phyloP scores from a whole-genome alignment of 164 flowering plant genomes.

The Cinnamomum chago region DNA sequence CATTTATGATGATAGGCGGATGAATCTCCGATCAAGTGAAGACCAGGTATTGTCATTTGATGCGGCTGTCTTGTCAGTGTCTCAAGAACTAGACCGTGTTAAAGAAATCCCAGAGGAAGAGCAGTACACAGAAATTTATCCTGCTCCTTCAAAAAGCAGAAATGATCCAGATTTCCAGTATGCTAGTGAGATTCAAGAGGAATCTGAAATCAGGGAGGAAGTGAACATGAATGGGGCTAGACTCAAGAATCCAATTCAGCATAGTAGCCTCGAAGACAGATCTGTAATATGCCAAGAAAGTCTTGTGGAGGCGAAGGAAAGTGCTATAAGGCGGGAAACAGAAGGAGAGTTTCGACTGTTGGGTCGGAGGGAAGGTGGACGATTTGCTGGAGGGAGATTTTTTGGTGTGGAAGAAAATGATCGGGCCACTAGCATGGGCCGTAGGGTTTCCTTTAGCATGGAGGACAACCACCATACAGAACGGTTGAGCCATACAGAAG shows the following conservation, averaged over 20 bases:
- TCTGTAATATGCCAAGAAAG: slow-evolving; percentile 40
- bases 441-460: slow-evolving; percentile 74
- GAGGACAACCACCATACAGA: slow-evolving; percentile 50
- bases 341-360: slow-evolving; percentile 92
- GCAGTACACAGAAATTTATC: slow-evolving; percentile 17
- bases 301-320: slow-evolving; percentile 21
- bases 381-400: slow-evolving; percentile 59
- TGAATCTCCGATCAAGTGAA: slow-evolving; percentile 21
- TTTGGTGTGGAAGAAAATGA: slow-evolving; percentile 72
- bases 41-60: slow-evolving; percentile 52
- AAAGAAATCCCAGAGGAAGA: slow-evolving; percentile 52
- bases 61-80: slow-evolving; percentile 52
- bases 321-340: slow-evolving; percentile 94
- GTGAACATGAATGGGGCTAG: slow-evolving; percentile 5
- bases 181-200: slow-evolving; percentile 38
- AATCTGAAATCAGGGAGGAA: slow-evolving; percentile 25
- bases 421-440: slow-evolving; percentile 49
- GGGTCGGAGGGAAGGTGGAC: slow-evolving; percentile 51
- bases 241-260: slow-evolving; percentile 10
- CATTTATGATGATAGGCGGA: slow-evolving; percentile 34
- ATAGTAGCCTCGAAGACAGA: slow-evolving; percentile 19
- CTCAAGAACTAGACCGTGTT: slow-evolving; percentile 43
- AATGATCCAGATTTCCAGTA: slow-evolving; percentile 17
- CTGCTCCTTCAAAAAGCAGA: slow-evolving; percentile 8
- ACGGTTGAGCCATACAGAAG: slow-evolving; percentile 43